phyloP scores from a whole-genome alignment of 805 yeast species.

The Sugiyamaella marilandica region DNA sequence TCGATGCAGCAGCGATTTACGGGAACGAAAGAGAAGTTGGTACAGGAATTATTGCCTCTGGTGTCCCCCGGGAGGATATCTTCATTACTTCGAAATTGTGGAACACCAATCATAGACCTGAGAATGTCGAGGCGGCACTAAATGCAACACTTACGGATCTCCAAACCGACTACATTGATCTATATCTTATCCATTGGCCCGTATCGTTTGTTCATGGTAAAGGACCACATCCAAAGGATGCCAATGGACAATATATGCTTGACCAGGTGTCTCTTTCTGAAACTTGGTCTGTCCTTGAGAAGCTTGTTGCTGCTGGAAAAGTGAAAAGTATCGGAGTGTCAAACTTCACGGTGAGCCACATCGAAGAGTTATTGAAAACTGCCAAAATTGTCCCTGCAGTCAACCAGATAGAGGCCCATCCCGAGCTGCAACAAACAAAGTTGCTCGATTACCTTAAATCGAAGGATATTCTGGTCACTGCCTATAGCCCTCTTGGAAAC shows the following conservation, averaged over 20 bases:
- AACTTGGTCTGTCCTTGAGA: conserved; percentile 54
- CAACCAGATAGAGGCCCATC: conserved; percentile 60
- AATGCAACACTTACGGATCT: conserved; percentile 40
- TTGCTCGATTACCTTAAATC: conserved; percentile 41
- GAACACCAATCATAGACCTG: conserved; percentile 34
- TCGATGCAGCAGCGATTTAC: conserved; percentile 58
- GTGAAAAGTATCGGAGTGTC: conserved; percentile 74
- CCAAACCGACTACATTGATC: conserved; percentile 48
- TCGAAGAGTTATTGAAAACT: conserved; percentile 54
- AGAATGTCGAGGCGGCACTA: conserved; percentile 40
- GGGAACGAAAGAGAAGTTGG: conserved; percentile 52
- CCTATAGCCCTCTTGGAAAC: conserved; percentile 53
- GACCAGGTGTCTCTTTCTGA: conserved; percentile 31
- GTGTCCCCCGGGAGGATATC: conserved; percentile 45
- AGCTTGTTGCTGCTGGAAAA: conserved; percentile 46
- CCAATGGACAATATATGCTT: conserved; percentile 25
- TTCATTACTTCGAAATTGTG: conserved; percentile 41
- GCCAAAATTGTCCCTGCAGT: conserved; percentile 52
- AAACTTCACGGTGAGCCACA: conserved; percentile 57
- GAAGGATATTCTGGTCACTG: conserved; percentile 50
- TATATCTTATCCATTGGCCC: conserved; percentile 53
- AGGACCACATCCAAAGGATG: conserved; percentile 20
- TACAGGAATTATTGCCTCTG: conserved; percentile 50
- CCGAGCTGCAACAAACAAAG: conserved; percentile 42
- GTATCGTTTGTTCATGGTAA: conserved; percentile 28